Evolutionary conservation across 805 yeast species (phyloP).

Genomic region (Debaryomyces castellii): DNA sequence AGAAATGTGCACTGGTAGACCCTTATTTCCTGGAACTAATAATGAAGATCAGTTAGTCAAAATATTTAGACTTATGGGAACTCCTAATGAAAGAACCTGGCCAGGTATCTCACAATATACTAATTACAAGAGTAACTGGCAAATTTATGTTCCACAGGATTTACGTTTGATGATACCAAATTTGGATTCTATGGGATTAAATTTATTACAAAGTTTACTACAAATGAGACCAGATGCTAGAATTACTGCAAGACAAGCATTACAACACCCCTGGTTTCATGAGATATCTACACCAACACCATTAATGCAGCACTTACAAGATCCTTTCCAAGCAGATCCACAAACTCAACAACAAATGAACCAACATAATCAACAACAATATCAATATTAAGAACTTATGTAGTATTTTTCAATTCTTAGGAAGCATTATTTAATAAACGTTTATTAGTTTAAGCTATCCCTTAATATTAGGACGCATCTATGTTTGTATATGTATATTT

Average conservation of each 20-base stretch:
- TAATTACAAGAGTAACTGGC: constrained; percentile 82
- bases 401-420: constrained; percentile 5
- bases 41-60: constrained; percentile 93
- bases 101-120: constrained; percentile 93
- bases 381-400: constrained; percentile 4
- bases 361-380: constrained; percentile 12
- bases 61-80: constrained; percentile 92
- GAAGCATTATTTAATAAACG: background rate
- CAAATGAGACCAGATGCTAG: constrained; percentile 65
- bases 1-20: constrained; percentile 98
- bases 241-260: constrained; percentile 59
- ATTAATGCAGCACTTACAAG: constrained; percentile 29
- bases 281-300: constrained; percentile 55
- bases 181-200: constrained; percentile 68
- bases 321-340: constrained; percentile 31
- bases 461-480: too few species aligned
- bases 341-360: constrained; percentile 16
- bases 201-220: constrained; percentile 57
- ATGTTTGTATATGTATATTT: background rate
- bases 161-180: constrained; percentile 66
- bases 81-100: constrained; percentile 96
- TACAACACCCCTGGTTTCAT: constrained; percentile 78
- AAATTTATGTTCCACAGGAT: constrained; percentile 86
- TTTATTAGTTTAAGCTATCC: background rate
- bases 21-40: constrained; percentile 92